Base-by-base conservation (phyloP, 805 yeast species). In the Cyberlindnera suaveolens region DNA sequence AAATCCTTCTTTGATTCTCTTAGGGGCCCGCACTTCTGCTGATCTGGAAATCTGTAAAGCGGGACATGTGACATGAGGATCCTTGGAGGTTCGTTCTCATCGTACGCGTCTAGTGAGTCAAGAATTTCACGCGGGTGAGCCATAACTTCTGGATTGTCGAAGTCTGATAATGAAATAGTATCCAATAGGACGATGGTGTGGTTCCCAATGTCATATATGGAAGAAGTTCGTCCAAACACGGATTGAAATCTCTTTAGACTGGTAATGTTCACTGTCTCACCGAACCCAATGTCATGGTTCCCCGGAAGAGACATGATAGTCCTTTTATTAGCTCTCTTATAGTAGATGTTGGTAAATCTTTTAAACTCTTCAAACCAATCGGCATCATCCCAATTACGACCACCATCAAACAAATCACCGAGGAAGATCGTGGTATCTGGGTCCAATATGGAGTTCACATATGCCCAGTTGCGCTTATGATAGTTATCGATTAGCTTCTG, bases 231-330 rank as follows among this genome's bases (percentile, higher is more conserved):
- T 2, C 98, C 99, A 61, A 88, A 91, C 57, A 69, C 73, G 1
- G 80, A 66, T 33, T 74, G 65, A 63, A 90, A 93, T 51, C 98
- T 66, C 31, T 75, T 63, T 36, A 75, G 63, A 19, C 82, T 78
- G 1, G 69, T 62, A 20, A 72, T 70, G 15, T 78, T 69, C 14
- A 93, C 78, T 0, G 80, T 78, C 46, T 80, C 77, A 26, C 93
- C 96, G 64, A 84, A 91, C 0, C 99, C 99, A 50, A 95, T 87
- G 60, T 93, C 99, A 61, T 93, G 99, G 59, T 93, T 93, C 2
- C 99, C 99, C 0, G 96, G 96, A 29, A 75, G 53, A n/a, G 71
- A 65, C 68, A 67, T 60, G 16, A 69, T 51, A 3, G 72, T 67
- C 35, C 60, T 58, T 40, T 75, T 66, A 42, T 69, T 64, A n/a